Percentiles rank a stretch among this genome's conserved stretches.
Evolutionary conservation across 208 protist species (phyloP).

Genomic region (Acanthamoeba culbertsoni): DNA sequence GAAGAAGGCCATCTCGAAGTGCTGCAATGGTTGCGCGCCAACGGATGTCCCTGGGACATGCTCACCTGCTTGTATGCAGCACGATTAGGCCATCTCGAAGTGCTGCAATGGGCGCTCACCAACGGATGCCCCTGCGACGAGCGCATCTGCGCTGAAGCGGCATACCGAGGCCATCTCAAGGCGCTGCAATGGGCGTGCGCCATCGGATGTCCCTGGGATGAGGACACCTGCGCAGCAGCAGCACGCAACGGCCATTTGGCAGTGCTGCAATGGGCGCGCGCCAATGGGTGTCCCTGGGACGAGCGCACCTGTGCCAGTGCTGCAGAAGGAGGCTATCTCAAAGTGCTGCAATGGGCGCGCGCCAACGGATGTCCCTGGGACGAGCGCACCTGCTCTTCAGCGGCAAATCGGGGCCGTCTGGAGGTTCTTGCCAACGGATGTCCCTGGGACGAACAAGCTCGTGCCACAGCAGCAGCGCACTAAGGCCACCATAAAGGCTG

Average conservation of each 20-base stretch:
- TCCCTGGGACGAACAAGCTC: too few species aligned
- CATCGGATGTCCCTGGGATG: background rate
- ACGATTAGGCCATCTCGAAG: background rate
- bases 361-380: too few species aligned
- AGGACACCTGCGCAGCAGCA: background rate
- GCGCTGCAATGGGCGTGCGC: background rate
- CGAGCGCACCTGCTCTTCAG: too few species aligned
- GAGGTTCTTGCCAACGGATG: background rate
- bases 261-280: background rate
- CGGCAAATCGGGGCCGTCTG: background rate
- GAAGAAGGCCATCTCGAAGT: background rate
- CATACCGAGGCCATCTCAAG: background rate
- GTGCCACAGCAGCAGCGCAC: too few species aligned
- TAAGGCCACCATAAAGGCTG: too few species aligned
- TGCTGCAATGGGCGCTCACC: background rate
- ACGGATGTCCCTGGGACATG: background rate
- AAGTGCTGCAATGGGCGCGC: too few species aligned
- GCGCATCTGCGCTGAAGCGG: background rate
- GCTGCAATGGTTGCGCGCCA: background rate
- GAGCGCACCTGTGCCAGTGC: too few species aligned
- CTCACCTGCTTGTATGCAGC: background rate
- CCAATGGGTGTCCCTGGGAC: background rate
- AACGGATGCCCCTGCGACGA: background rate
- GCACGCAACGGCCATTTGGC: background rate
- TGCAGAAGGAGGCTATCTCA: too few species aligned